Conservation (phyloP, 2,329 filamentous ascomycete genomes). For the Alternaria sp. region DNA sequence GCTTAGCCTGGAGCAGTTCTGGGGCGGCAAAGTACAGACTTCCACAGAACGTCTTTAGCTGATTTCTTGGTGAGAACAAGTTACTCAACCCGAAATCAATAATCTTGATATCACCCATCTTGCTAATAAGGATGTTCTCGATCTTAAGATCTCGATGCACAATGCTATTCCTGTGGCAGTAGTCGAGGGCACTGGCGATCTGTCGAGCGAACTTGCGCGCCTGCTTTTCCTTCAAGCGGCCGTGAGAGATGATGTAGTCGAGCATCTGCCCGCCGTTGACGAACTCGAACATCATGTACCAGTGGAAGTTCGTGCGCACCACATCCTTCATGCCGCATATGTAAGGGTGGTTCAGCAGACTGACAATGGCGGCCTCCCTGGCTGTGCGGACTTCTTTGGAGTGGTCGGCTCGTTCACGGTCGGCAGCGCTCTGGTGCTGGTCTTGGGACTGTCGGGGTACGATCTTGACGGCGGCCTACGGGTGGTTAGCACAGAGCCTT, state of each 20-base stretch:
- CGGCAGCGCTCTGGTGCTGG: conserved; percentile 74
- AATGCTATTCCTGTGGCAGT: conserved; percentile 97
- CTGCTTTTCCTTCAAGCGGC: conserved; percentile 96
- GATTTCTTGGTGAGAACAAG: conserved; percentile 82
- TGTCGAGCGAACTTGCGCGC: conserved; percentile 97
- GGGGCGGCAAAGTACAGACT: conserved; percentile 98
- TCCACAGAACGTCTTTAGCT: conserved; percentile 96
- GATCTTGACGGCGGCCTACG: conserved; percentile 93
- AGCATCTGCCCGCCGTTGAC: conserved; percentile 99
- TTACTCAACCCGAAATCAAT: conserved; percentile 99
- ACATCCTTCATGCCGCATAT: conserved; percentile 97
- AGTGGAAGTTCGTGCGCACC: conserved; percentile 94
- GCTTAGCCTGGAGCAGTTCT: conserved; percentile 89
- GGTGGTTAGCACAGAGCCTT: conserved; percentile 14
- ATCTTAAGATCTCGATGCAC: conserved; percentile 98
- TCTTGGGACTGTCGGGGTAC: conserved; percentile 90
- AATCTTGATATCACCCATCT: conserved; percentile 98
- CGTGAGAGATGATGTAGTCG: conserved; percentile 99
- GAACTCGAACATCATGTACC: conserved; percentile 99
- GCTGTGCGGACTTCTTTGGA: conserved; percentile 96
- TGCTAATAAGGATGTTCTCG: conserved; percentile 98
- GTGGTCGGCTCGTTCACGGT: conserved; percentile 90
- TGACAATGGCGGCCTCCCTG: conserved; percentile 94
- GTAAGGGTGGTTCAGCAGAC: conserved; percentile 90
- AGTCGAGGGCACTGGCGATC: conserved; percentile 95